Evolutionary conservation across 106 monocot genomes (phyloP).

Genomic region (Dendrobium catenatum): DNA sequence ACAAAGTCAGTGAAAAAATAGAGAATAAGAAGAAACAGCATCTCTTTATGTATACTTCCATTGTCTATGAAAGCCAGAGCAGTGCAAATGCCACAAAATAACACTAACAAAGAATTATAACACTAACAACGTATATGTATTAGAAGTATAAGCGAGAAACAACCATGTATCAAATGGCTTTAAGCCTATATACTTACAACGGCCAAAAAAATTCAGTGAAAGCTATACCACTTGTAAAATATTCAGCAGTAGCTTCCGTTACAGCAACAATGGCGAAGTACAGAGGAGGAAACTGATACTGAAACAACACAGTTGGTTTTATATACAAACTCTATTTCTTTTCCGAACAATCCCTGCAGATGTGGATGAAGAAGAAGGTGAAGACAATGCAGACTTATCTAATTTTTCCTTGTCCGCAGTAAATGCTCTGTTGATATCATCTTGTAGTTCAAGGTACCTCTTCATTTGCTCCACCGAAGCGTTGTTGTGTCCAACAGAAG

Average conservation of each 20-base stretch:
- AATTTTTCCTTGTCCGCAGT: constrained; percentile 53
- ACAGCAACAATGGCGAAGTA: not conserved
- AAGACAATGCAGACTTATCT: constrained; percentile 31
- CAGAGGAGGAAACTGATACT: not conserved
- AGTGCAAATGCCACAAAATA: too few relatives aligned
- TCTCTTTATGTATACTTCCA: too few relatives aligned
- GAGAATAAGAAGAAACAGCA: too few relatives aligned
- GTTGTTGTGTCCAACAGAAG: constrained; percentile 21
- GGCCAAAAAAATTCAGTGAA: too few relatives aligned
- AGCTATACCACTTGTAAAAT: not conserved
- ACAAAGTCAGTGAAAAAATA: too few relatives aligned
- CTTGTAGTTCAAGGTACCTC: constrained; percentile 58
- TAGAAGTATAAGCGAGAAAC: too few relatives aligned
- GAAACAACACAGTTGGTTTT: not conserved
- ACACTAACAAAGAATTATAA: too few relatives aligned
- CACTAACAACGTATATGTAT: too few relatives aligned
- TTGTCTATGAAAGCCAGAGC: too few relatives aligned
- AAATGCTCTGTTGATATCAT: constrained; percentile 46
- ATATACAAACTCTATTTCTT: not conserved
- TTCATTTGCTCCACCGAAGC: constrained; percentile 36
- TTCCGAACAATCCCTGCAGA: not conserved
- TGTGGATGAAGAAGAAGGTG: constrained; percentile 48
- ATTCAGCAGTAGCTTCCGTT: not conserved
- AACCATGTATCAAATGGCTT: too few relatives aligned
- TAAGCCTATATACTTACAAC: too few relatives aligned